A percentile compares a stretch with the other conserved stretches of the same genome.
Conservation (phyloP, 768 basidiomycete genomes). For the Mycena maculata region DNA sequence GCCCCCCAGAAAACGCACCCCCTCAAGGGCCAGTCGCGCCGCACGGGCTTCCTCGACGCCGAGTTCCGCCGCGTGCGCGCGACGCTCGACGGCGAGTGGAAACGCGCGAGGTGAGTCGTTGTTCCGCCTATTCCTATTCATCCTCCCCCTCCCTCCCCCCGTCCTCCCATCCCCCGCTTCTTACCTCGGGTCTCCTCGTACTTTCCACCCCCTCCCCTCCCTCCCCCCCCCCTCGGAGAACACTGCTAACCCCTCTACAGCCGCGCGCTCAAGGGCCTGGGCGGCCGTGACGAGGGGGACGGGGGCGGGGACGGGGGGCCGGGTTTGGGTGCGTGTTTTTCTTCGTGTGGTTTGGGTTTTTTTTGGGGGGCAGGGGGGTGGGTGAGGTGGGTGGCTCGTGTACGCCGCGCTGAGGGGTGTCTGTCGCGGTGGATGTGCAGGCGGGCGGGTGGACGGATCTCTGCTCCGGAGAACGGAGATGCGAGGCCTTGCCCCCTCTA, state of each 20-base stretch:
- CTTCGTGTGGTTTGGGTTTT: background rate
- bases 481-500: too few relatives aligned
- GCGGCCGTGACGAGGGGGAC: background rate
- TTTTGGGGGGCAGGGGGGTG: background rate
- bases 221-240: background rate
- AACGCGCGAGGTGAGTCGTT: slow-evolving; percentile 34
- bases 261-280: slow-evolving; percentile 12
- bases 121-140: background rate
- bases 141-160: background rate
- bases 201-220: background rate
- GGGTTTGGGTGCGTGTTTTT: background rate
- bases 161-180: background rate
- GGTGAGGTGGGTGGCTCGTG: background rate
- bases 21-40: slow-evolving; percentile 45
- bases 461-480: too few relatives aligned
- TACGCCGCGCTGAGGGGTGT: too few relatives aligned
- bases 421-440: too few relatives aligned
- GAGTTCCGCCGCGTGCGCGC: slow-evolving; percentile 56
- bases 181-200: background rate
- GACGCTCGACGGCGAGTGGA: slow-evolving; percentile 57
- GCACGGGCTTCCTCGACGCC: slow-evolving; percentile 50
- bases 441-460: too few relatives aligned
- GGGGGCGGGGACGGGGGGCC: background rate
- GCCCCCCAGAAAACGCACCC: slow-evolving; percentile 21
- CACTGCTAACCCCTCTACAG: background rate